These are phyloP conservation scores for Musa schizocarpa DNA, from an alignment of 176 grass and related monocot species.

Conservation along the genomic window DNA sequence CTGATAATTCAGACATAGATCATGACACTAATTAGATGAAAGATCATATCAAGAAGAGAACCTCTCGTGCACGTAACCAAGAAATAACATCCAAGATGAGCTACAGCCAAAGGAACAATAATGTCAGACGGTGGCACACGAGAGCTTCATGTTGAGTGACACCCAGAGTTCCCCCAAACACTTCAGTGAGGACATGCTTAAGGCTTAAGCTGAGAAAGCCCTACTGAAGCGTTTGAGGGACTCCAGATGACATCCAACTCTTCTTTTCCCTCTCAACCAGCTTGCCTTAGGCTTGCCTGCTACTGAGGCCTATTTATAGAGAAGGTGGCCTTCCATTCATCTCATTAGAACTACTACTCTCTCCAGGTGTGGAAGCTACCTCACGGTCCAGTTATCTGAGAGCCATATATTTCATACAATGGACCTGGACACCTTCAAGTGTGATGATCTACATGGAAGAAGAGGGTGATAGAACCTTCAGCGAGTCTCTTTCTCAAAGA, in stretches of 20 bases:
- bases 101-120: too few species aligned
- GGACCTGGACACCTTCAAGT: neutral
- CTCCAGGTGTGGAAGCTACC: too few species aligned
- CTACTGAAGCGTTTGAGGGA: constrained; percentile 9
- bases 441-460: too few species aligned
- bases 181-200: neutral
- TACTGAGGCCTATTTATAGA: constrained; percentile 4
- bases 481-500: neutral
- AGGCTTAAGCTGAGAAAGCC: neutral
- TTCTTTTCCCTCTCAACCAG: neutral
- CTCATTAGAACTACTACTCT: neutral
- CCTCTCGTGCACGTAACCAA: too few species aligned
- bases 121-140: too few species aligned
- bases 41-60: too few species aligned
- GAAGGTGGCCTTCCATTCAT: neutral
- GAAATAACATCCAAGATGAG: too few species aligned
- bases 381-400: too few species aligned
- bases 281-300: neutral
- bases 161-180: constrained; percentile 18
- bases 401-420: neutral
- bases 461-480: too few species aligned
- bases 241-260: constrained; percentile 7
- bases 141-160: neutral
- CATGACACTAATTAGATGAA: too few species aligned
- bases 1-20: too few species aligned